These are phyloP conservation scores for Gossypium trilobum DNA, from an alignment of 441 rosid genomes.

Conservation along the genomic window DNA sequence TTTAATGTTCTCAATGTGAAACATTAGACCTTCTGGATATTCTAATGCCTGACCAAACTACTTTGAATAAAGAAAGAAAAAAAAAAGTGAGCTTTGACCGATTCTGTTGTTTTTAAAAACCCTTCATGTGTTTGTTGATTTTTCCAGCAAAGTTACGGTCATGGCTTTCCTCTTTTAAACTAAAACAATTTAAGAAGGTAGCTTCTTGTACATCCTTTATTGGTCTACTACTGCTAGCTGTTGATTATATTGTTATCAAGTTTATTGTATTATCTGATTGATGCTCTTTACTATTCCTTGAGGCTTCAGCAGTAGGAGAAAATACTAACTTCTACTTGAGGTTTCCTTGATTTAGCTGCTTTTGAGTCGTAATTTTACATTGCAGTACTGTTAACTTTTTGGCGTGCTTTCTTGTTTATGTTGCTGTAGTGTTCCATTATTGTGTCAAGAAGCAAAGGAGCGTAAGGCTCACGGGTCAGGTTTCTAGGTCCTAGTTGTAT, in stretches of 20 bases:
- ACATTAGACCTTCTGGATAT: constrained; percentile 28
- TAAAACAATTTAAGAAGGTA: constrained; percentile 2
- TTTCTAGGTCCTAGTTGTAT: constrained; percentile 13
- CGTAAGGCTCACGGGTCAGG: neutral
- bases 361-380: neutral
- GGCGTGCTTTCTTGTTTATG: constrained; percentile 7
- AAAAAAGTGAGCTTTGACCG: constrained; percentile 31
- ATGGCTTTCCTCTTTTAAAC: constrained; percentile 12
- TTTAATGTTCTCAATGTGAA: constrained; percentile 25
- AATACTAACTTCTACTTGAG: neutral
- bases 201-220: constrained; percentile 15
- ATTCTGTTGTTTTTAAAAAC: constrained; percentile 10
- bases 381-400: constrained; percentile 2
- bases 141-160: constrained; percentile 16
- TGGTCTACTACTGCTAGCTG: constrained; percentile 26
- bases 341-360: constrained; percentile 7
- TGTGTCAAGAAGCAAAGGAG: constrained; percentile 19
- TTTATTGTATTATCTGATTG: neutral
- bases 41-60: constrained; percentile 20
- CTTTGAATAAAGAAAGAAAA: constrained; percentile 8
- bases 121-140: constrained; percentile 17
- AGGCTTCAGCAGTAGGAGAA: neutral
- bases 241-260: constrained; percentile 1
- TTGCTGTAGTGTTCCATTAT: constrained; percentile 12
- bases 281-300: neutral